Evolutionary conservation across 169 alveolate genomes (phyloP), one percentile per base, ranked within the genome.

Genomic region (Amoebophrya sp.): DNA sequence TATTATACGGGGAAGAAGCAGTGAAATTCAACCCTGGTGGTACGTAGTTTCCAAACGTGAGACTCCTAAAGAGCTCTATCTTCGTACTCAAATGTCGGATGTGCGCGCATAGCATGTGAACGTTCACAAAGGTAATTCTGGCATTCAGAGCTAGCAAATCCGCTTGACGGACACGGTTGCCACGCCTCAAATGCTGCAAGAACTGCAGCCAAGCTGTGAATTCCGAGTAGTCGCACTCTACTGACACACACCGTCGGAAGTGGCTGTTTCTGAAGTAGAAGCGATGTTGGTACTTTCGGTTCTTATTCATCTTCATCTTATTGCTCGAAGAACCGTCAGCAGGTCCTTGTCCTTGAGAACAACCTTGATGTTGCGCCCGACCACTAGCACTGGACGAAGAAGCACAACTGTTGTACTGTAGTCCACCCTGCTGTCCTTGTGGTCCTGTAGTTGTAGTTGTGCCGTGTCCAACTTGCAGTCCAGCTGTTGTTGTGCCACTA

Each of bases 131-230:
- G 33, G 83, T 6, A 26, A 65, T 65, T 6, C 83, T 29, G 38
- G 83, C 83, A 36, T 65, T 65, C 83, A 65, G 83, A 65, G 83
- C 83, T 36, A 65, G 18, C 83, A 65, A 18, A 18, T 65, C 83
- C 83, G n/a, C 83, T 26, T 65, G 83, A 10, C 83, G 83, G 38
- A 65, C 83, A 6, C 83, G 83, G 83, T 65, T 65, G 33, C 83
- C 83, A 6, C 83, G 83, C 39, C 83, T 29, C 83, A 65, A 36
- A 36, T 65, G 83, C 83, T 65, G 83, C 83, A 65, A 65, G 26
- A 65, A 65, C 83, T 65, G 83, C 83, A 65, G 83, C 83, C 83
- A 65, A 29, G 83, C 83, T 6, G 83, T 65, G 83, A 65, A 65
- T 36, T 65, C 83, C 33, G 10, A 0, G 83, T 65, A 65, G 83